Percentiles rank a stretch among this genome's conserved stretches.
Evolutionary conservation across 83 land plant species (phyloP).

Genomic region (Diphasiastrum complanatum): DNA sequence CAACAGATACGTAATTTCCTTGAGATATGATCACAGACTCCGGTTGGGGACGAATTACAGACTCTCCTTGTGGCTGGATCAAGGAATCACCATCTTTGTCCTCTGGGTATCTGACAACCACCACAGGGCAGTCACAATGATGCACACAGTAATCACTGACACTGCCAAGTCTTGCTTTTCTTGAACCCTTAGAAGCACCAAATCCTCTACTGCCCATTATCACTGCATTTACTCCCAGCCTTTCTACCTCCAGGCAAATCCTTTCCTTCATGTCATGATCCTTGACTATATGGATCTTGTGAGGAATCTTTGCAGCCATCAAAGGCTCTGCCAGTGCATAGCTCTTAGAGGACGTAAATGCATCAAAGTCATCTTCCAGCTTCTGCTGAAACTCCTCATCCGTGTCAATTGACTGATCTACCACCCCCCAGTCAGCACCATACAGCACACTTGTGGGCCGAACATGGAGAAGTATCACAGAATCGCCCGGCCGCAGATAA

Average conservation of each 20-base stretch:
- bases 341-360: conserved; percentile 63
- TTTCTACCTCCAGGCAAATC: conserved; percentile 78
- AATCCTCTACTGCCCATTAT: conserved; percentile 90
- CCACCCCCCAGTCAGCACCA: conserved; percentile 34
- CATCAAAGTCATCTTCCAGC: conserved; percentile 58
- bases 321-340: conserved; percentile 66
- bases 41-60: too few species aligned
- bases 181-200: conserved; percentile 52
- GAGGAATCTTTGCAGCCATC: conserved; percentile 59
- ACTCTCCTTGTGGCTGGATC: too few species aligned
- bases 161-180: conserved; percentile 68
- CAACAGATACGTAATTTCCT: too few species aligned
- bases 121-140: conserved; percentile 87
- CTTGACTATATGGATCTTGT: conserved; percentile 87
- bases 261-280: conserved; percentile 95
- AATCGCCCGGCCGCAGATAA: conserved; percentile 9
- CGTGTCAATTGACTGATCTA: conserved; percentile 23
- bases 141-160: conserved; percentile 95
- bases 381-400: conserved; percentile 48
- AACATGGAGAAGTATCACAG: conserved; percentile 3
- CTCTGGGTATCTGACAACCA: conserved; percentile 71
- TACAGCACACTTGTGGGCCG: conserved; percentile 12
- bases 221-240: conserved; percentile 68
- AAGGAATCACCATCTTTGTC: conserved; percentile 44
- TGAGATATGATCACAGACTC: too few species aligned